These are phyloP conservation scores for Alternaria ethzedia DNA, from an alignment of 2,329 filamentous ascomycete genomes.

Conservation along the genomic window DNA sequence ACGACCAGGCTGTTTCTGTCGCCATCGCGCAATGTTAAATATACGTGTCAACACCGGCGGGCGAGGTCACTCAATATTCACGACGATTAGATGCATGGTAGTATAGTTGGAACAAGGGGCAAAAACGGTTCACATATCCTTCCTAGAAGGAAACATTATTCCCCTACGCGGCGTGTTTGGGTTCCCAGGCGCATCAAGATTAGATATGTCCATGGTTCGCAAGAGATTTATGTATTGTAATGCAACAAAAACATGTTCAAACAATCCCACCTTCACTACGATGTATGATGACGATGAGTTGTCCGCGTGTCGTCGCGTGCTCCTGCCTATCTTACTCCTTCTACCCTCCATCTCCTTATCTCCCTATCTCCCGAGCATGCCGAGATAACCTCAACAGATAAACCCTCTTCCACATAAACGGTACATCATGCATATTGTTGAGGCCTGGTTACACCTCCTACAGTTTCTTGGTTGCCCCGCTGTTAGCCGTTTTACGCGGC, in stretches of 20 bases:
- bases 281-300: too few relatives aligned
- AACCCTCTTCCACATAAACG: neutral
- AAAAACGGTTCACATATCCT: too few relatives aligned
- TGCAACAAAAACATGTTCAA: conserved; percentile 4
- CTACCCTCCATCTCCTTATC: neutral
- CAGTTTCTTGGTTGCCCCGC: neutral
- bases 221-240: conserved; percentile 12
- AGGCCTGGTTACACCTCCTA: neutral
- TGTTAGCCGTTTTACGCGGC: neutral
- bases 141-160: neutral
- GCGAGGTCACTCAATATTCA: neutral
- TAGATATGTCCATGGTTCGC: conserved; percentile 5
- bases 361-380: neutral
- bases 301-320: too few relatives aligned
- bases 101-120: neutral
- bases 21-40: conserved; percentile 79
- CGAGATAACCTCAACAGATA: conserved; percentile 7
- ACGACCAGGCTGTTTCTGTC: conserved; percentile 91
- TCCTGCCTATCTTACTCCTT: too few relatives aligned
- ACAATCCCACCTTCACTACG: neutral
- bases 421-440: neutral
- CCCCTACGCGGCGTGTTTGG: neutral
- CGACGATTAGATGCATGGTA: neutral
- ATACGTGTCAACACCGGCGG: neutral
- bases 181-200: neutral